A percentile compares a stretch with the other conserved stretches of the same genome.
Conservation (phyloP, 1,139 yeast species). For the Yamadazyma friedrichii region DNA sequence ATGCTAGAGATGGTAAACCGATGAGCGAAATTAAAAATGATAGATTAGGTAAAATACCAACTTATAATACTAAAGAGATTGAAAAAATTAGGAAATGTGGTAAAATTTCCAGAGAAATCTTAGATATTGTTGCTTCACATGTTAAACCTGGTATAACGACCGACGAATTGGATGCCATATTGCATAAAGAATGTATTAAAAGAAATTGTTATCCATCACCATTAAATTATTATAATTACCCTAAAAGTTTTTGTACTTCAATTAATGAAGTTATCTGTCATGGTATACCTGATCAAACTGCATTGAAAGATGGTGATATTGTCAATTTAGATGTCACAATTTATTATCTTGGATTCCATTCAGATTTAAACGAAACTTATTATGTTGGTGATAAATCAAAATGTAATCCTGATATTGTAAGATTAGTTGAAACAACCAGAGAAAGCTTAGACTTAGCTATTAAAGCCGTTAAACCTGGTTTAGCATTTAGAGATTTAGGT, state of each 20-base stretch:
- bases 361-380: conserved; percentile 95
- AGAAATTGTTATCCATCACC: conserved; percentile 95
- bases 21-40: conserved; percentile 72
- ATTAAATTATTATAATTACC: conserved; percentile 89
- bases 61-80: conserved; percentile 63
- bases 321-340: conserved; percentile 87
- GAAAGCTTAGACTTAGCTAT: conserved; percentile 87
- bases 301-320: conserved; percentile 90
- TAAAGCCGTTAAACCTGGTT: conserved; percentile 84
- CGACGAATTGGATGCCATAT: conserved; percentile 84
- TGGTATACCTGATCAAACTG: conserved; percentile 92
- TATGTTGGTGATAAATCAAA: conserved; percentile 92
- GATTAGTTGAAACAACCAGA: conserved; percentile 91
- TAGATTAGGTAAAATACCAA: conserved; percentile 63
- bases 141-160: conserved; percentile 89
- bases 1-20: conserved; percentile 81
- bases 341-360: conserved; percentile 84
- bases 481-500: conserved; percentile 84
- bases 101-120: conserved; percentile 77
- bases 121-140: conserved; percentile 84
- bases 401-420: conserved; percentile 69
- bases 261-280: conserved; percentile 95
- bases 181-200: conserved; percentile 84
- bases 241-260: conserved; percentile 90
- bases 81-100: conserved; percentile 74